A percentile compares a stretch with the other conserved stretches of the same genome.
Evolutionary conservation across 306 rosid genomes (phyloP).

Genomic region (Gastrolobium bilobum): DNA sequence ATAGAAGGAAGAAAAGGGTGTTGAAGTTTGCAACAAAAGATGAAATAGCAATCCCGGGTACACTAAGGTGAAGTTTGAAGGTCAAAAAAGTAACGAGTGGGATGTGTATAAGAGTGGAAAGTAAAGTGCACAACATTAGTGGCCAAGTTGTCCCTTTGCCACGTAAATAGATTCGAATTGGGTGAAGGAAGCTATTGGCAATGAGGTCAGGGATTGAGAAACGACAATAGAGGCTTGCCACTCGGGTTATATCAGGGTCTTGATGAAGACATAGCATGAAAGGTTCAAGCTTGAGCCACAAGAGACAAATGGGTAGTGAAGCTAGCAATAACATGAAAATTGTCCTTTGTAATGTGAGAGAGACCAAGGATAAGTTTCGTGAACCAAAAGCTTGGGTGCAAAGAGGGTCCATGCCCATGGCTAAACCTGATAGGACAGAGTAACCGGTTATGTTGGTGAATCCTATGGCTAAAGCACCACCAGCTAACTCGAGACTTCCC

Average conservation of each 20-base stretch:
- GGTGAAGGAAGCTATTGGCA: constrained; percentile 74
- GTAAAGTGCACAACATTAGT: constrained; percentile 69
- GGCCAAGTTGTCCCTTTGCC: constrained; percentile 84
- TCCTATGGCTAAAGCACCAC: constrained; percentile 83
- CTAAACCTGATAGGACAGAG: constrained; percentile 78
- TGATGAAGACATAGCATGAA: constrained; percentile 73
- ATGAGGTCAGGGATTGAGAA: constrained; percentile 87
- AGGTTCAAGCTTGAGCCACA: constrained; percentile 81
- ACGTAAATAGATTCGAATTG: constrained; percentile 76
- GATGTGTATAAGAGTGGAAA: constrained; percentile 66
- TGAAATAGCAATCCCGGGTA: constrained; percentile 79
- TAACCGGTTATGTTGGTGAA: constrained; percentile 86
- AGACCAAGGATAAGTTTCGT: constrained; percentile 57
- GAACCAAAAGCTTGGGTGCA: constrained; percentile 88
- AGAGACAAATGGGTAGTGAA: constrained; percentile 69
- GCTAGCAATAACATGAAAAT: constrained; percentile 63
- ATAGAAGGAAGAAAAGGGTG: constrained; percentile 68
- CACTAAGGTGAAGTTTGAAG: constrained; percentile 75
- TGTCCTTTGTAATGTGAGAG: constrained; percentile 67
- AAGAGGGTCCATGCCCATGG: constrained; percentile 86
- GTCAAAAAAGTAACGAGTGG: constrained; percentile 69
- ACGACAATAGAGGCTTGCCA: constrained; percentile 74
- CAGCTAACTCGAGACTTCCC: constrained; percentile 80
- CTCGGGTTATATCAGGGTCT: constrained; percentile 62
- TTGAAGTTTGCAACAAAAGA: constrained; percentile 68